These are phyloP conservation scores for Oropetium thomaeum DNA, from an alignment of 176 grass and related monocot genomes.

Conservation along the genomic window DNA sequence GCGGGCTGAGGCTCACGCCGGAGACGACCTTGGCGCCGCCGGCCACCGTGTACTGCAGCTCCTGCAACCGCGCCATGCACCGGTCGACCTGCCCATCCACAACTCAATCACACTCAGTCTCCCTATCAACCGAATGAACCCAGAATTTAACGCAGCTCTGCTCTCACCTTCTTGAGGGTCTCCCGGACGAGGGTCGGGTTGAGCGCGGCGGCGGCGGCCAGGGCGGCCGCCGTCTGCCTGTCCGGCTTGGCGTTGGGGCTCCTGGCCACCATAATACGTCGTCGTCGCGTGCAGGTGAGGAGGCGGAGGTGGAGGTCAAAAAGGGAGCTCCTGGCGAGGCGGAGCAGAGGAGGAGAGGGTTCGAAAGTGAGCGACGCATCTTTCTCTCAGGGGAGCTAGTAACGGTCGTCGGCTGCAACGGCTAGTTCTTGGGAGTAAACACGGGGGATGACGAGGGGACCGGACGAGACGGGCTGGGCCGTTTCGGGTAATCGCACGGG, in stretches of 20 bases:
- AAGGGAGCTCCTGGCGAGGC: neutral
- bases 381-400: neutral
- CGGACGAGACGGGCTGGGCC: neutral
- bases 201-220: conserved; percentile 37
- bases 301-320: conserved; percentile 22
- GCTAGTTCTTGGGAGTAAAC: conserved; percentile 46
- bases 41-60: conserved; percentile 91
- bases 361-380: conserved; percentile 24
- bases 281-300: neutral
- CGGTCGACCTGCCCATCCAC: conserved; percentile 64
- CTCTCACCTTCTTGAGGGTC: conserved; percentile 78
- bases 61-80: conserved; percentile 91
- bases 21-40: conserved; percentile 83
- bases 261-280: conserved; percentile 72
- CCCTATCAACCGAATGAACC: neutral
- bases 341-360: neutral
- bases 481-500: neutral
- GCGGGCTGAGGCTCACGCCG: conserved; percentile 85
- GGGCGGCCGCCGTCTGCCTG: conserved; percentile 40
- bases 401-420: conserved; percentile 53
- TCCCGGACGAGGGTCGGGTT: conserved; percentile 69
- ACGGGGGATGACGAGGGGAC: neutral
- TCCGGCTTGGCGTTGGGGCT: conserved; percentile 62
- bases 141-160: neutral
- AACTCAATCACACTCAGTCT: neutral